Base-by-base conservation (phyloP, 257 asterid species). In the Gentiana macrophylla region DNA sequence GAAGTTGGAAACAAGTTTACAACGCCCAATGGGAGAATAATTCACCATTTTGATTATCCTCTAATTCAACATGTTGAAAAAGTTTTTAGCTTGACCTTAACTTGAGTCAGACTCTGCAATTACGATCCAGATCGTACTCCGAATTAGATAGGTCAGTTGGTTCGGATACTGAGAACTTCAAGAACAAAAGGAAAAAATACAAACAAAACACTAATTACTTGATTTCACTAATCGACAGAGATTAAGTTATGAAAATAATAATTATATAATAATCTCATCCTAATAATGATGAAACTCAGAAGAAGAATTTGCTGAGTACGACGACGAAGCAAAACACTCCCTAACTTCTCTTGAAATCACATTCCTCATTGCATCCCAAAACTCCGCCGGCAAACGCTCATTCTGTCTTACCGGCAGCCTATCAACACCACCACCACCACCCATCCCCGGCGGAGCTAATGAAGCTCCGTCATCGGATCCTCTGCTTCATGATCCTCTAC, bases 301-400 rank as follows among this genome's bases (percentile, higher is more conserved):
- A 13, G 82, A 47, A 45, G 89, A 77, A 72, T 77, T 47, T 13
- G 75, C 80, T 5, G 74, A 63, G 15, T 67, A 80, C 46, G 9
- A 7, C 71, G 93, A 83, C 77, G 87, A 35, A 74, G 86, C 59
- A 66, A 84, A 92, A 2, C 72, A 86, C 33, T 84, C 86, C 68
- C 85, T 78, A 49, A 84, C 94, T 67, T 86, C 94, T 62, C 64
- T 77, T 44, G 84, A 91, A 12, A 84, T 79, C 71, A 77, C 95
- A 61, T 67, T 66, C 74, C 86, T 81, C 95, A 81, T 83, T 51
- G 51, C 81, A 65, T 77, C 85, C 96, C 96, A 87, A 52, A 84
- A 86, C 52, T 79, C 88, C 44, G 56, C 71, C 73, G 86, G 80
- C 38, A 66, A 34, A 52, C 53, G 48, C 69, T 72, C 88, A 65